These are phyloP conservation scores for Botrytis sinoallii DNA, from an alignment of 2,329 filamentous ascomycete species.

Conservation along the genomic window DNA sequence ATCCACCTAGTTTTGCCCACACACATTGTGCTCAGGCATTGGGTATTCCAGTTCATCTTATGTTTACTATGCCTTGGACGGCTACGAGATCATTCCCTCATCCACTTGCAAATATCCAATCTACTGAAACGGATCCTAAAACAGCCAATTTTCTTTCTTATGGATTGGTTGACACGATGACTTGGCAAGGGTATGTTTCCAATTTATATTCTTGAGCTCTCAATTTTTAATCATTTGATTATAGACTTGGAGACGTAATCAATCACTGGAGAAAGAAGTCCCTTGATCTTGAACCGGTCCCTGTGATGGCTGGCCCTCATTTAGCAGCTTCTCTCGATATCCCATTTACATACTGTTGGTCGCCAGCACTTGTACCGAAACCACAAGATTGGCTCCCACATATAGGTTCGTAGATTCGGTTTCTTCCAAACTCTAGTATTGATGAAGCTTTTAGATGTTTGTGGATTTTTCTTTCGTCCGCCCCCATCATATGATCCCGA, in stretches of 20 bases:
- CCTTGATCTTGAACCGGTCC: conserved; percentile 67
- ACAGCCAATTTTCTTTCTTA: conserved; percentile 78
- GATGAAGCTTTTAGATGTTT: conserved; percentile 49
- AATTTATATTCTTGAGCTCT: neutral
- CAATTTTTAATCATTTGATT: neutral
- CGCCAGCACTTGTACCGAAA: conserved; percentile 29
- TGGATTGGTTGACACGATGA: conserved; percentile 75
- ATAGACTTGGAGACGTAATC: conserved; percentile 64
- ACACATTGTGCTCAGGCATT: conserved; percentile 6
- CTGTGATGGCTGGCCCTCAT: conserved; percentile 72
- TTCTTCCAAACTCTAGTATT: neutral
- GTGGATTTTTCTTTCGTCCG: conserved; percentile 72
- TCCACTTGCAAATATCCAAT: conserved; percentile 66
- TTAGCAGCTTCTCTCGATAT: conserved; percentile 68
- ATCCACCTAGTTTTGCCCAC: conserved; percentile 73
- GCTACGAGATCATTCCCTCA: conserved; percentile 73
- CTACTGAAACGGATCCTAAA: conserved; percentile 62
- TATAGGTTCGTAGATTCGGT: conserved; percentile 46
- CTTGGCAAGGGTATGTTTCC: conserved; percentile 63
- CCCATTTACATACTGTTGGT: conserved; percentile 72
- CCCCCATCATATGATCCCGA: conserved; percentile 55
- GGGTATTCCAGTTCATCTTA: conserved; percentile 8
- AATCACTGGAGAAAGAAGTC: conserved; percentile 69
- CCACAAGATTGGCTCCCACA: conserved; percentile 39
- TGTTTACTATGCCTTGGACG: conserved; percentile 60